phyloP scores from a whole-genome alignment of 2,329 filamentous ascomycete genomes.

The Arthrobotrys sinensis region DNA sequence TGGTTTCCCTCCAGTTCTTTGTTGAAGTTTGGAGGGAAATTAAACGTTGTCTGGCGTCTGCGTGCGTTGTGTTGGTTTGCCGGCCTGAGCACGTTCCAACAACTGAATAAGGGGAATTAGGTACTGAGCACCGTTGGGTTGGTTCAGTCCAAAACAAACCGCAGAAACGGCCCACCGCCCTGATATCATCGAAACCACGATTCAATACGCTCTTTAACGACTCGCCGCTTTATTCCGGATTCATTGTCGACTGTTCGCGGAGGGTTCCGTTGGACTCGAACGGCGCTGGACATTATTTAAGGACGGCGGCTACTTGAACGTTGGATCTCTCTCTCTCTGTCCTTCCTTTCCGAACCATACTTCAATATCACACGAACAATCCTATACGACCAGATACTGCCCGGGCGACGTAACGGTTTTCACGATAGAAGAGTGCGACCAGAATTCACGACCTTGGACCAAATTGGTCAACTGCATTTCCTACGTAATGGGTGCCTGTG shows the following conservation, averaged over 20 bases:
- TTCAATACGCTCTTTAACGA: conserved; percentile 33
- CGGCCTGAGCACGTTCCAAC: conserved; percentile 55
- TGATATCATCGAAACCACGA: conserved; percentile 34
- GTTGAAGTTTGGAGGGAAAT: conserved; percentile 59
- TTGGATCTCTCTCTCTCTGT: conserved; percentile 21
- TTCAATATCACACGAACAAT: conserved; percentile 15
- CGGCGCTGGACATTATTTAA: conserved; percentile 24
- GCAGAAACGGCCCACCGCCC: conserved; percentile 40
- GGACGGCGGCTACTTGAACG: conserved; percentile 14
- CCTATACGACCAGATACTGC: conserved; percentile 4
- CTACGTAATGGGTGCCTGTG: conserved; percentile 65
- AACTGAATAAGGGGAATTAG: conserved; percentile 46
- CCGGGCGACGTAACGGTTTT: conserved; percentile 44
- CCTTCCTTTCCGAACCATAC: background rate
- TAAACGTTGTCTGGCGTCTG: conserved; percentile 13
- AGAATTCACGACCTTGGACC: conserved; percentile 12
- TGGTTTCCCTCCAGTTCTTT: conserved; percentile 56
- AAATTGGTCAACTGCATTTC: conserved; percentile 30
- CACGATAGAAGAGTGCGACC: conserved; percentile 41
- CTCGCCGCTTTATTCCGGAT: conserved; percentile 48
- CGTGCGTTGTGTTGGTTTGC: conserved; percentile 51
- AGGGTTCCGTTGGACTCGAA: conserved; percentile 22
- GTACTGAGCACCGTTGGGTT: conserved; percentile 32
- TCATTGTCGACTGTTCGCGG: conserved; percentile 36
- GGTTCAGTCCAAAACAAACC: conserved; percentile 52